Conservation (phyloP, 352 stramenopile species). For the Peronospora farinosa region DNA sequence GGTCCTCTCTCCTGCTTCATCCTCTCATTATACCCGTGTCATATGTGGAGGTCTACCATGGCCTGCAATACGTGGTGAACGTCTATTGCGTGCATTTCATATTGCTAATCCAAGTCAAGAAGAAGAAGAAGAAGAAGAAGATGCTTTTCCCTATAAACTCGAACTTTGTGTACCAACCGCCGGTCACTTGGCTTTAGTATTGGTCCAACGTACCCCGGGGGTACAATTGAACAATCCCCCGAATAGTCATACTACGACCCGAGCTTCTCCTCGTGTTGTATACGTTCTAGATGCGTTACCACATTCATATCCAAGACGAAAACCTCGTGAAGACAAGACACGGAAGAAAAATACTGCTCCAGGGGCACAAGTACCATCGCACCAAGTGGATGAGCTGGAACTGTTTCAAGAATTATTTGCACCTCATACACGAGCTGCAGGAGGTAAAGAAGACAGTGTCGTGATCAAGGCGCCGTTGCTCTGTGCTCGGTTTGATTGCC, state of each 20-base stretch:
- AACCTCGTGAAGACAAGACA: conserved; percentile 7
- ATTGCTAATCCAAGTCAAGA: background rate
- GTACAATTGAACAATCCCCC: conserved; percentile 10
- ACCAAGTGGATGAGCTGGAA: conserved; percentile 60
- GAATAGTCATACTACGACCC: conserved; percentile 6
- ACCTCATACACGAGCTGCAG: conserved; percentile 24
- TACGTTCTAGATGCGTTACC: conserved; percentile 74
- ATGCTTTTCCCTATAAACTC: conserved; percentile 36
- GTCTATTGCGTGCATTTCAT: conserved; percentile 26
- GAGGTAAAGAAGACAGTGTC: conserved; percentile 56
- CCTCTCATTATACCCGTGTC: conserved; percentile 13
- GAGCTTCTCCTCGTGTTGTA: conserved; percentile 36
- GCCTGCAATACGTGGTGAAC: conserved; percentile 41
- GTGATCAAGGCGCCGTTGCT: conserved; percentile 63
- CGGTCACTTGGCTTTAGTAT: conserved; percentile 53
- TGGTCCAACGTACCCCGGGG: conserved; percentile 27
- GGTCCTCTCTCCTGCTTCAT: background rate
- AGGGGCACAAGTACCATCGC: conserved; percentile 19
- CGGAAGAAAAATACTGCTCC: conserved; percentile 25
- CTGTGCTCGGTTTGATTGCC: conserved; percentile 67
- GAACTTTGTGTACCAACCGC: conserved; percentile 49
- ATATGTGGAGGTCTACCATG: conserved; percentile 34
- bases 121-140: conserved; percentile 5
- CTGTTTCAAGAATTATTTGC: conserved; percentile 70
- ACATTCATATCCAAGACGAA: conserved; percentile 16